Conservation (phyloP, 2,329 filamentous ascomycete genomes). For the Ilyonectria destructans region DNA sequence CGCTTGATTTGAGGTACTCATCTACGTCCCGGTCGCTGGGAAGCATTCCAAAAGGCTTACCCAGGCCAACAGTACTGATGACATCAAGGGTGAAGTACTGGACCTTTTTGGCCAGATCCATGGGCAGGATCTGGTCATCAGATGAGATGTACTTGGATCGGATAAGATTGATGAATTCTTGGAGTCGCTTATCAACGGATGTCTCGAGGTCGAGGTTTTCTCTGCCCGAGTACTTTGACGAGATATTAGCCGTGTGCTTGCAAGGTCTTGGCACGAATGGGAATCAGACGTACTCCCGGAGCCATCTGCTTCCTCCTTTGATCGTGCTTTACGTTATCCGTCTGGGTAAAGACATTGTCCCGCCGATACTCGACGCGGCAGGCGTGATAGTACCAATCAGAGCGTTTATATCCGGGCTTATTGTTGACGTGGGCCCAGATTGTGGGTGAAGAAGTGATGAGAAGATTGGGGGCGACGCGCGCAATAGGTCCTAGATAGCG, state of each 20-base stretch:
- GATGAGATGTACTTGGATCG: slow-evolving; percentile 60
- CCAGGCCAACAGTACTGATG: slow-evolving; percentile 67
- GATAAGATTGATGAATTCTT: slow-evolving; percentile 63
- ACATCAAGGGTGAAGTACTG: slow-evolving; percentile 70
- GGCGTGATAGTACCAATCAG: slow-evolving; percentile 62
- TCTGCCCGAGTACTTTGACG: slow-evolving; percentile 66
- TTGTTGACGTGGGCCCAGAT: slow-evolving; percentile 62
- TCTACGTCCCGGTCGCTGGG: slow-evolving; percentile 62
- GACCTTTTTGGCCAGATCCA: slow-evolving; percentile 65
- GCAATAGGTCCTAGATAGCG: slow-evolving; percentile 49
- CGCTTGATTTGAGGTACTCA: slow-evolving; percentile 55
- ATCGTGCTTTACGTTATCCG: slow-evolving; percentile 65
- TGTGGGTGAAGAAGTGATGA: slow-evolving; percentile 66
- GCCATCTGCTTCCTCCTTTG: slow-evolving; percentile 65
- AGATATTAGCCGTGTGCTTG: background rate
- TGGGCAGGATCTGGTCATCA: slow-evolving; percentile 46
- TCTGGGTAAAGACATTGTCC: slow-evolving; percentile 69
- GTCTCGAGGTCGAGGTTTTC: slow-evolving; percentile 68
- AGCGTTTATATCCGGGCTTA: slow-evolving; percentile 59
- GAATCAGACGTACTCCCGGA: slow-evolving; percentile 60
- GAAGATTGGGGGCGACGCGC: slow-evolving; percentile 61
- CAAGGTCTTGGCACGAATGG: background rate
- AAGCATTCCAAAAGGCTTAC: slow-evolving; percentile 66
- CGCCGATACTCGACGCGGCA: slow-evolving; percentile 64
- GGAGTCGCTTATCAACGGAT: slow-evolving; percentile 64